Percentiles rank a stretch among this genome's conserved stretches.
These are phyloP conservation scores for Talaromyces islandicus DNA, from an alignment of 2,329 filamentous ascomycete species.

Conservation along the genomic window DNA sequence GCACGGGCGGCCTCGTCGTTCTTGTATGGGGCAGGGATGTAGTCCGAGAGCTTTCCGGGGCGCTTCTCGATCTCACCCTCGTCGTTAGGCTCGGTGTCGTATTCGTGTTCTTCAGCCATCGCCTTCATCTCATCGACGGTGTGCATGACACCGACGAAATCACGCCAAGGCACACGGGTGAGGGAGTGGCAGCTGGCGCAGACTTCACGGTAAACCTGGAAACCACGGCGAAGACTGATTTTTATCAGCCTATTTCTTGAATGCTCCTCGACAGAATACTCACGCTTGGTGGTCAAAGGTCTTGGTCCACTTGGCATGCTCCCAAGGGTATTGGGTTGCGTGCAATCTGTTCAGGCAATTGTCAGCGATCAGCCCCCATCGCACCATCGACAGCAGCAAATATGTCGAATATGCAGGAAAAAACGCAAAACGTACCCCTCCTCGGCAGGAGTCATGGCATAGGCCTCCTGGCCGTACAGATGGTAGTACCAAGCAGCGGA, in stretches of 20 bases:
- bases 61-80: constrained; percentile 98
- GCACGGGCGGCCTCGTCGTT: constrained; percentile 98
- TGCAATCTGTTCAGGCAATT: constrained; percentile 64
- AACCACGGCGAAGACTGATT: constrained; percentile 86
- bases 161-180: constrained; percentile 85
- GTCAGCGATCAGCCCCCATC: not conserved
- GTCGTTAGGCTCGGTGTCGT: constrained; percentile 96
- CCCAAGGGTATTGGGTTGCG: constrained; percentile 89
- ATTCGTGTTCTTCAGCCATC: constrained; percentile 96
- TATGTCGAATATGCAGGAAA: not conserved
- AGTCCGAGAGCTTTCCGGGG: constrained; percentile 96
- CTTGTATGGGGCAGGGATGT: constrained; percentile 91
- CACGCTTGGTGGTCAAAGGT: constrained; percentile 97
- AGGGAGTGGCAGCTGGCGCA: constrained; percentile 98
- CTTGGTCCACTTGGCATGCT: constrained; percentile 84
- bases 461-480: constrained; percentile 80
- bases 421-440: constrained; percentile 76
- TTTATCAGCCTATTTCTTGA: constrained; percentile 9
- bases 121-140: constrained; percentile 98
- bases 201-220: constrained; percentile 98
- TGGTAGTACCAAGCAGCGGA: constrained; percentile 97
- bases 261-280: constrained; percentile 37
- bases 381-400: not conserved
- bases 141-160: constrained; percentile 83
- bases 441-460: constrained; percentile 88